Evolutionary conservation across 2,329 filamentous ascomycete species (phyloP).

Genomic region (Aspergillus sp.): DNA sequence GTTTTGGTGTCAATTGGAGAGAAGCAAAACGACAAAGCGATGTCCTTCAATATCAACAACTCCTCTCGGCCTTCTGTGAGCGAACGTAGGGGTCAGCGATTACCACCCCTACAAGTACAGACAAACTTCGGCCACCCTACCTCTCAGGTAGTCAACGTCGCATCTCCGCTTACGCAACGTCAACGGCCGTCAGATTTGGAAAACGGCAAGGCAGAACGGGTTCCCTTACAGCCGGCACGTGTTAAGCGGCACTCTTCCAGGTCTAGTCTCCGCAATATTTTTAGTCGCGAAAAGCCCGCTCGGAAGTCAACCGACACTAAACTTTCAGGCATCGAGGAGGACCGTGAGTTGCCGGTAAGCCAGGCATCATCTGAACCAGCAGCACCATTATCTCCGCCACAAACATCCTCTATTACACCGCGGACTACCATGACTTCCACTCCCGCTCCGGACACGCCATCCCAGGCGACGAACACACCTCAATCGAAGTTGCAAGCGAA

Average conservation of each 20-base stretch:
- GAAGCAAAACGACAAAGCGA: slow-evolving; percentile 9
- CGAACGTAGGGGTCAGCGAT: slow-evolving; percentile 37
- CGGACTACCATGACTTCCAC: slow-evolving; percentile 28
- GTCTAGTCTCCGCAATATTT: slow-evolving; percentile 37
- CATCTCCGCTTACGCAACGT: slow-evolving; percentile 27
- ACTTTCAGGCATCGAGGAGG: slow-evolving; percentile 35
- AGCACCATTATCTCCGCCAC: slow-evolving; percentile 29
- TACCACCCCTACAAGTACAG: slow-evolving; percentile 38
- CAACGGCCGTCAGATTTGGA: slow-evolving; percentile 34
- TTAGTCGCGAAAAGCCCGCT: slow-evolving; percentile 35
- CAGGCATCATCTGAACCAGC: slow-evolving; percentile 18
- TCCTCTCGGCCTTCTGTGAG: slow-evolving; percentile 29
- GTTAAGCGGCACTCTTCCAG: slow-evolving; percentile 38
- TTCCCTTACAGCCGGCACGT: slow-evolving; percentile 31
- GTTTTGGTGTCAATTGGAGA: background rate
- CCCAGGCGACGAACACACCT: slow-evolving; percentile 17
- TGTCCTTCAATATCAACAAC: slow-evolving; percentile 19
- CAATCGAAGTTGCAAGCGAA: slow-evolving; percentile 22
- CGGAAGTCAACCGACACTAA: slow-evolving; percentile 29
- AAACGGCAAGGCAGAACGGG: slow-evolving; percentile 26
- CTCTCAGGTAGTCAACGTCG: slow-evolving; percentile 16
- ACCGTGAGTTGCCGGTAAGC: slow-evolving; percentile 16
- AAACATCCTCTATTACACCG: slow-evolving; percentile 25
- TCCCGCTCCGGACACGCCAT: slow-evolving; percentile 24
- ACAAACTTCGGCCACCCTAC: slow-evolving; percentile 37